Evolutionary conservation across 2,329 filamentous ascomycete genomes (phyloP).

Genomic region (Escovopsis sp.): DNA sequence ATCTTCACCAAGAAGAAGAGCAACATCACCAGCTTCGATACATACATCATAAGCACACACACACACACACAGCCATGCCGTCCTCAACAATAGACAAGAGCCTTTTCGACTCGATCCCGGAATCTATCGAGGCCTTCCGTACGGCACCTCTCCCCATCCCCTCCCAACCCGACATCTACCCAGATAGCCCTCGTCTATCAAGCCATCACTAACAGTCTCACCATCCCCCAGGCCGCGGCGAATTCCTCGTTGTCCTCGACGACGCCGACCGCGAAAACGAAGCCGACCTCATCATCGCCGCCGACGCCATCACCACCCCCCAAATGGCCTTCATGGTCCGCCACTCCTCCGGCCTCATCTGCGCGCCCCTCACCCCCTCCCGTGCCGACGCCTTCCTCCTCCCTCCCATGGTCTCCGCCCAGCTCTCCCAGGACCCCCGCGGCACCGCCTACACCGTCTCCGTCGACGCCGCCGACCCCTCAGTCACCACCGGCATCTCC

Average conservation of each 20-base stretch:
- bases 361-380: conserved; percentile 60
- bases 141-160: conserved; percentile 15
- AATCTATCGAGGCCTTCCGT: conserved; percentile 50
- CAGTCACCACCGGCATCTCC: conserved; percentile 76
- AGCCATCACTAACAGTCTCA: too few species aligned
- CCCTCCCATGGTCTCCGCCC: conserved; percentile 82
- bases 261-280: conserved; percentile 89
- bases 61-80: conserved; percentile 26
- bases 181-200: neutral
- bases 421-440: conserved; percentile 59
- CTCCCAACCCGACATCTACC: conserved; percentile 1
- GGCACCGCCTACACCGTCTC: conserved; percentile 87
- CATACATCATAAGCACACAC: too few species aligned
- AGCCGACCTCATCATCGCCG: conserved; percentile 93
- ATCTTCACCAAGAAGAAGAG: too few species aligned
- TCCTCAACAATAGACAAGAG: conserved; percentile 32
- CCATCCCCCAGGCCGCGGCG: conserved; percentile 45
- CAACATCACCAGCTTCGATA: too few species aligned
- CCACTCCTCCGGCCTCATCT: conserved; percentile 80
- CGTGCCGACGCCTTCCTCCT: conserved; percentile 59
- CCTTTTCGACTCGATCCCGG: conserved; percentile 50
- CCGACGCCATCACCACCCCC: conserved; percentile 63
- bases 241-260: conserved; percentile 95
- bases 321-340: conserved; percentile 96
- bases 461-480: conserved; percentile 60